Percentiles rank a stretch among this genome's conserved stretches.
These are phyloP conservation scores for Triticum timopheevii DNA, from an alignment of 176 grass and related monocot species.

Conservation along the genomic window DNA sequence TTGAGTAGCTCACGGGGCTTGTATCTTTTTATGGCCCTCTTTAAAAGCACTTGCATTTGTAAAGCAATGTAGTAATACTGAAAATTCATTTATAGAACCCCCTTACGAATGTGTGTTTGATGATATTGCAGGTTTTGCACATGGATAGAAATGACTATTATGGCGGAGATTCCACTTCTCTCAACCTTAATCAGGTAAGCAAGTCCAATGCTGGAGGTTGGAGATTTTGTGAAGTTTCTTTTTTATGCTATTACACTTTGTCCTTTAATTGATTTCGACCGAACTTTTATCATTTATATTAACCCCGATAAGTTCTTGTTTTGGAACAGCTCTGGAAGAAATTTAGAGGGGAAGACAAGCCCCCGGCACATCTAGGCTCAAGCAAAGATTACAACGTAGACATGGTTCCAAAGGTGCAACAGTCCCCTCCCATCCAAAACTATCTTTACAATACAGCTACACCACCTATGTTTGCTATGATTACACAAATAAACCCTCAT, in stretches of 20 bases:
- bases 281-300: not conserved
- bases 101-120: not conserved
- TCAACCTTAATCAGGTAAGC: conserved; percentile 83
- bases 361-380: conserved; percentile 66
- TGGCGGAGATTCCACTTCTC: conserved; percentile 88
- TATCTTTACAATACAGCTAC: conserved; percentile 17
- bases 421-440: conserved; percentile 9
- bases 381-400: conserved; percentile 97
- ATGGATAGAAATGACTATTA: conserved; percentile 99
- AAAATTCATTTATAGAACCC: conserved; percentile 4
- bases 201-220: not conserved
- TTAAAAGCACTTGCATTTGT: not conserved
- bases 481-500: not conserved
- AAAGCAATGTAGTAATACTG: not conserved
- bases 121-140: conserved; percentile 72
- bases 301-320: conserved; percentile 22
- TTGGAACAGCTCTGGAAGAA: conserved; percentile 75
- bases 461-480: not conserved
- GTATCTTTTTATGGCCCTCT: conserved; percentile 6
- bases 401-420: conserved; percentile 85
- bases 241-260: not conserved
- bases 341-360: conserved; percentile 91
- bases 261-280: not conserved
- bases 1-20: not conserved
- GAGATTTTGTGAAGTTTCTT: not conserved